phyloP scores from a whole-genome alignment of 116 monocot species.

The Dioscorea cayenensis region DNA sequence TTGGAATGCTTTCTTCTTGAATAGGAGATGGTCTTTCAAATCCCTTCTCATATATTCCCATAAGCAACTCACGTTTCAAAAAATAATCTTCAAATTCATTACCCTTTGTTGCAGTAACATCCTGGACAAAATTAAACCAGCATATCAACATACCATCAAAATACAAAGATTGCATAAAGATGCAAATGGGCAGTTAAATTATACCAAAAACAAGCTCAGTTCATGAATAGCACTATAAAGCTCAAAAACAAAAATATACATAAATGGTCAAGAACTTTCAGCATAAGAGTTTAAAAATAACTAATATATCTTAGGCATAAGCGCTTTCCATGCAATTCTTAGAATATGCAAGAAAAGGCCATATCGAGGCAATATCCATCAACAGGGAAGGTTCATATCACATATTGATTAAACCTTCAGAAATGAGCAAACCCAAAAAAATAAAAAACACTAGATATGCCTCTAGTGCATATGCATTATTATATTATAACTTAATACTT shows the following conservation, averaged over 20 bases:
- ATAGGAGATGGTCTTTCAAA: conserved; percentile 98
- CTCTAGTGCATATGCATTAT: no score
- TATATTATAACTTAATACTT: neutral
- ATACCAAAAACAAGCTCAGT: no score
- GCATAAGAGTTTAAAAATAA: no score
- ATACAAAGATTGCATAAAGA: neutral
- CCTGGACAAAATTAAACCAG: conserved; percentile 26
- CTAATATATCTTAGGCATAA: no score
- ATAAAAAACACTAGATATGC: neutral
- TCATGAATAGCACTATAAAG: no score
- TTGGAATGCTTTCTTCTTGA: conserved; percentile 97
- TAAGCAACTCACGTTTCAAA: conserved; percentile 85
- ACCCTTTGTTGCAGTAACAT: conserved; percentile 98
- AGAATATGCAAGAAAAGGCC: no score
- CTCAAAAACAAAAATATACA: no score
- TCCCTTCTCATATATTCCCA: conserved; percentile 99
- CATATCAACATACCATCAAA: neutral
- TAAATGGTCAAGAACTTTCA: no score
- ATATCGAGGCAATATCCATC: no score
- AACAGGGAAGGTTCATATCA: no score
- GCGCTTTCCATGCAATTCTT: no score
- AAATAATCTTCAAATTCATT: conserved; percentile 99
- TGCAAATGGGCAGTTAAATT: neutral
- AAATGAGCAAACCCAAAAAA: neutral
- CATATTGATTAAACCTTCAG: no score